Evolutionary conservation across 345 rosid genomes (phyloP).

Genomic region (Eucalyptus lansdowneana): DNA sequence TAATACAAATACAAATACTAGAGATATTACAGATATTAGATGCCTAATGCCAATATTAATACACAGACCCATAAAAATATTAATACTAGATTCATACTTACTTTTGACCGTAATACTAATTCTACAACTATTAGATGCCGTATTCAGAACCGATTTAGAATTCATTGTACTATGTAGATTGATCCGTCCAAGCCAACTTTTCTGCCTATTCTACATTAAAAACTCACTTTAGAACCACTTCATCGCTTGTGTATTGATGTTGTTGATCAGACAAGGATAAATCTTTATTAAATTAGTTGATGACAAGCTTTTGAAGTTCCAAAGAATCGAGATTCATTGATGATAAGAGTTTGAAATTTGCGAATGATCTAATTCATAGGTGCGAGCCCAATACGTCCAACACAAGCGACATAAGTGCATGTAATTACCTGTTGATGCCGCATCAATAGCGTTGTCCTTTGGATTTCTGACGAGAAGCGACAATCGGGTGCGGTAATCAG

Average conservation of each 20-base stretch:
- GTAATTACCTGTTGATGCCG: background rate
- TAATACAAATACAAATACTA: background rate
- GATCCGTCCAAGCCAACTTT: no score
- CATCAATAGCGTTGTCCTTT: background rate
- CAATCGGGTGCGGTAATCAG: background rate
- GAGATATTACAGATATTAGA: background rate
- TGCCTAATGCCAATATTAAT: background rate
- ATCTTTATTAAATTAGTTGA: no score
- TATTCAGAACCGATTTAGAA: no score
- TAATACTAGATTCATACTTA: background rate
- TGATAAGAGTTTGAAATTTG: background rate
- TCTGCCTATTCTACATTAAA: no score
- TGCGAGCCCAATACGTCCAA: background rate
- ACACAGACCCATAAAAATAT: background rate
- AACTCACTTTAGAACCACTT: no score
- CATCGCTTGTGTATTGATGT: no score
- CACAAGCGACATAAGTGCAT: background rate
- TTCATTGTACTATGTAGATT: no score
- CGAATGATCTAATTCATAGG: background rate
- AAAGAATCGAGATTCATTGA: background rate
- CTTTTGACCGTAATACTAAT: no score
- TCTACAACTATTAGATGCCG: no score
- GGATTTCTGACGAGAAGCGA: background rate
- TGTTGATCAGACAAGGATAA: no score
- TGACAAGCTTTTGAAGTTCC: no score